phyloP scores from a whole-genome alignment of 805 yeast genomes.

The Jamesozyma piceae region DNA sequence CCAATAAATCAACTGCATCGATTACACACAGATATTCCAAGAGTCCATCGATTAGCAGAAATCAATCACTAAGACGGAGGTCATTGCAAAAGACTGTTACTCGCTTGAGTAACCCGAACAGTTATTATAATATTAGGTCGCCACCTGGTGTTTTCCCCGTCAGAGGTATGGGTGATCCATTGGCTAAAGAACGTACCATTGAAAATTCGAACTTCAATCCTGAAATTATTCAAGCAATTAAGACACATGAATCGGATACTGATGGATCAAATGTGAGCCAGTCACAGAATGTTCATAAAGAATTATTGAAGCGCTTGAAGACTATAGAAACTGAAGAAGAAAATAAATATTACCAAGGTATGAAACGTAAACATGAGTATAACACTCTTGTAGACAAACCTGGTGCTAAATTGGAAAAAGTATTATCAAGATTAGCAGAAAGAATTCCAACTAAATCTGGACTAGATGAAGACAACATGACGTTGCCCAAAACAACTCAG shows the following conservation, averaged over 20 bases:
- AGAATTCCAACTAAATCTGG: constrained; percentile 2
- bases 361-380: constrained; percentile 12
- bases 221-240: not conserved
- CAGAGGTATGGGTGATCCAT: constrained; percentile 64
- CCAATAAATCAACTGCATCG: not conserved
- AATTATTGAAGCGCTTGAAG: constrained; percentile 7
- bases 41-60: not conserved
- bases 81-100: not conserved
- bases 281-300: not conserved
- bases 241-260: not conserved
- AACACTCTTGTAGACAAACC: constrained; percentile 30
- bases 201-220: constrained; percentile 33
- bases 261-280: not conserved
- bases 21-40: not conserved
- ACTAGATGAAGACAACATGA: constrained; percentile 3
- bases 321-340: constrained; percentile 22
- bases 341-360: constrained; percentile 18
- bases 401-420: constrained; percentile 30
- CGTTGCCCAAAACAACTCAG: constrained; percentile 16
- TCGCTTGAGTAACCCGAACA: constrained; percentile 1
- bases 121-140: constrained; percentile 27
- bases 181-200: constrained; percentile 46
- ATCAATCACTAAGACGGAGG: not conserved
- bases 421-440: constrained; percentile 20
- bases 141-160: constrained; percentile 79